These are phyloP conservation scores for Nigrograna mackinnonii DNA, from an alignment of 2,329 filamentous ascomycete species.

Conservation along the genomic window DNA sequence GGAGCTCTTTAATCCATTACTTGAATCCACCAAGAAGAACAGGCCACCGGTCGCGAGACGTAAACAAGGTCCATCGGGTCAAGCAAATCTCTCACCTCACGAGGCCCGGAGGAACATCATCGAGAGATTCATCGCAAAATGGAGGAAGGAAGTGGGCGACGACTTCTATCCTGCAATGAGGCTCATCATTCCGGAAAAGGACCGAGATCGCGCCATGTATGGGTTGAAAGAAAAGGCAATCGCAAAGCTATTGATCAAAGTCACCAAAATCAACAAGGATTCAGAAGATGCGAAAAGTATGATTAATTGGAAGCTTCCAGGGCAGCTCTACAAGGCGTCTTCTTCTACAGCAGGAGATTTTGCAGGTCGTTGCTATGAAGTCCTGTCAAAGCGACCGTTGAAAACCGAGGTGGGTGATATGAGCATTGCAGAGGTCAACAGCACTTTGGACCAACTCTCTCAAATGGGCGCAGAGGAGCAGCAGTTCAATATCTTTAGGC, in stretches of 20 bases:
- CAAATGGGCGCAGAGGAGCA: slow-evolving; percentile 78
- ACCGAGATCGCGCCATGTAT: slow-evolving; percentile 89
- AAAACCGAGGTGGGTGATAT: slow-evolving; percentile 73
- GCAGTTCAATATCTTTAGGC: slow-evolving; percentile 77
- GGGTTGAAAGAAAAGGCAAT: slow-evolving; percentile 92
- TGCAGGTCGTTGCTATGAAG: slow-evolving; percentile 83
- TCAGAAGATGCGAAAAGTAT: slow-evolving; percentile 87
- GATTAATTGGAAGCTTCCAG: slow-evolving; percentile 90
- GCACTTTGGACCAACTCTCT: slow-evolving; percentile 77
- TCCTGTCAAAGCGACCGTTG: slow-evolving; percentile 82
- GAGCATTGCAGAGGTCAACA: slow-evolving; percentile 88
- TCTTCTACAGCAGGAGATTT: slow-evolving; percentile 81
- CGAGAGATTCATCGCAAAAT: slow-evolving; percentile 80
- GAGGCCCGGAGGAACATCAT: slow-evolving; percentile 82
- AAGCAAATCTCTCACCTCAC: slow-evolving; percentile 66
- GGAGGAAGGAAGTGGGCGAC: slow-evolving; percentile 84
- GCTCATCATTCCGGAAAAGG: slow-evolving; percentile 89
- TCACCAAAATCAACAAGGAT: slow-evolving; percentile 88
- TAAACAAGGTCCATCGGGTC: slow-evolving; percentile 64
- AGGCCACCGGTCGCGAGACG: slow-evolving; percentile 58
- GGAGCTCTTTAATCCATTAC: slow-evolving; percentile 78
- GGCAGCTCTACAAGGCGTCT: slow-evolving; percentile 50
- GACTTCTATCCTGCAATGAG: slow-evolving; percentile 94
- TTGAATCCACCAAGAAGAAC: slow-evolving; percentile 76
- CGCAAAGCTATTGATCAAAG: slow-evolving; percentile 85